A percentile compares a stretch with the other conserved stretches of the same genome.
These are phyloP conservation scores for Septoria petroselini DNA, from an alignment of 2,329 filamentous ascomycete genomes.

Conservation along the genomic window DNA sequence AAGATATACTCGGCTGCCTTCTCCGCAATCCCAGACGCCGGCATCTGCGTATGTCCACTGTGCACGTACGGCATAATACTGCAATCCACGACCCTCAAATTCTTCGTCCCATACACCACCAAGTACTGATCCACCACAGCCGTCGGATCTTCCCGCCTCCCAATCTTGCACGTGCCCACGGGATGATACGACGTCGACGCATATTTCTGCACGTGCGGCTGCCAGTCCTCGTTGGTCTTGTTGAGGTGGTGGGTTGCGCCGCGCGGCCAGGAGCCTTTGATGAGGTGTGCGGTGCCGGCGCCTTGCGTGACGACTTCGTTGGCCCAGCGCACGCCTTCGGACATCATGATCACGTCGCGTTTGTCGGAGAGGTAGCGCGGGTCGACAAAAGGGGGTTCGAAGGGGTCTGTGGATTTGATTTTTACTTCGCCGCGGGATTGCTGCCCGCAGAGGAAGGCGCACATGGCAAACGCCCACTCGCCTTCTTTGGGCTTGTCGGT, in stretches of 20 bases:
- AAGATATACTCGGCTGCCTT: slow-evolving; percentile 41
- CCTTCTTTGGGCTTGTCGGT: slow-evolving; percentile 52
- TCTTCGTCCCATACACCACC: slow-evolving; percentile 52
- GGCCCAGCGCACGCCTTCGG: slow-evolving; percentile 56
- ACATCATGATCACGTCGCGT: slow-evolving; percentile 58
- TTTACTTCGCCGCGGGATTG: slow-evolving; percentile 56
- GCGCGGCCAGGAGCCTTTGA: slow-evolving; percentile 59
- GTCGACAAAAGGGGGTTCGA: slow-evolving; percentile 55
- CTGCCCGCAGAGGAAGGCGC: slow-evolving; percentile 58
- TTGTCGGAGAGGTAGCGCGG: slow-evolving; percentile 58
- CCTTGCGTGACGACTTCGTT: slow-evolving; percentile 61
- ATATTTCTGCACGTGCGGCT: slow-evolving; percentile 55
- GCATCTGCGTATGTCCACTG: slow-evolving; percentile 56
- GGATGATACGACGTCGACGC: slow-evolving; percentile 51
- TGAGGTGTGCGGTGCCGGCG: slow-evolving; percentile 55
- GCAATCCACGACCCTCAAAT: slow-evolving; percentile 55
- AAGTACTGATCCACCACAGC: slow-evolving; percentile 56
- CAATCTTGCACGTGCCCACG: slow-evolving; percentile 57
- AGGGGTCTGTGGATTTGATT: slow-evolving; percentile 49
- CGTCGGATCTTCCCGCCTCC: slow-evolving; percentile 46
- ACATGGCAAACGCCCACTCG: slow-evolving; percentile 57
- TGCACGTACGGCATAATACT: slow-evolving; percentile 54
- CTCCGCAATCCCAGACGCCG: slow-evolving; percentile 57
- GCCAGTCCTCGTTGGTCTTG: slow-evolving; percentile 57
- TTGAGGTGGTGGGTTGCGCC: slow-evolving; percentile 52